Percentiles rank a stretch among this genome's conserved stretches.
phyloP scores from a whole-genome alignment of 306 rosid genomes.

The Corylus heterophylla region DNA sequence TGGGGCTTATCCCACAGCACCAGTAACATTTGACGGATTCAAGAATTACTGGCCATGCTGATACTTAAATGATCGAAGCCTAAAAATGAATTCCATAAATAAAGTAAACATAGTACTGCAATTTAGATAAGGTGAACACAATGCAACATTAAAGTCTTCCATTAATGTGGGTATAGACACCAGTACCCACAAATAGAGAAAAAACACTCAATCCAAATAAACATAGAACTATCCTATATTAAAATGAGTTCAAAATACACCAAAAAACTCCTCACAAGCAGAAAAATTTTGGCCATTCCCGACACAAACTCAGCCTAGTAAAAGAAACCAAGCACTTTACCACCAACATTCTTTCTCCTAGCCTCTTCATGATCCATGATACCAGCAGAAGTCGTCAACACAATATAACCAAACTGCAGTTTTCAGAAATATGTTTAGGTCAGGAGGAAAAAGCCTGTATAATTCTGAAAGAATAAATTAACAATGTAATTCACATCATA shows the following conservation, averaged over 20 bases:
- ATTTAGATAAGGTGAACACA: not conserved
- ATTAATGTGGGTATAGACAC: not conserved
- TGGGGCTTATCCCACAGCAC: not conserved
- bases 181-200: not conserved
- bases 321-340: conserved; percentile 67
- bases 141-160: conserved; percentile 1
- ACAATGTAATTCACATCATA: not conserved
- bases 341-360: conserved; percentile 59
- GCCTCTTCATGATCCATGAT: conserved; percentile 69
- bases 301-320: conserved; percentile 27
- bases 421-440: not conserved
- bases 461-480: not conserved
- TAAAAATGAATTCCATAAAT: not conserved
- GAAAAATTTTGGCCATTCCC: conserved; percentile 5
- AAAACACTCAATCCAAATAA: conserved; percentile 15
- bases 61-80: not conserved
- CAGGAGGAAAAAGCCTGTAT: not conserved
- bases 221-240: conserved; percentile 20
- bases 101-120: not conserved
- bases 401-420: conserved; percentile 53
- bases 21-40: not conserved
- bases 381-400: conserved; percentile 60
- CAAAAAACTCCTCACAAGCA: conserved; percentile 7
- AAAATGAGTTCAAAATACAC: conserved; percentile 10
- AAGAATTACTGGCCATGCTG: not conserved